Evolutionary conservation across 805 yeast genomes (phyloP), one percentile per base, ranked within the genome.

Genomic region (Naumovozyma castellii): DNA sequence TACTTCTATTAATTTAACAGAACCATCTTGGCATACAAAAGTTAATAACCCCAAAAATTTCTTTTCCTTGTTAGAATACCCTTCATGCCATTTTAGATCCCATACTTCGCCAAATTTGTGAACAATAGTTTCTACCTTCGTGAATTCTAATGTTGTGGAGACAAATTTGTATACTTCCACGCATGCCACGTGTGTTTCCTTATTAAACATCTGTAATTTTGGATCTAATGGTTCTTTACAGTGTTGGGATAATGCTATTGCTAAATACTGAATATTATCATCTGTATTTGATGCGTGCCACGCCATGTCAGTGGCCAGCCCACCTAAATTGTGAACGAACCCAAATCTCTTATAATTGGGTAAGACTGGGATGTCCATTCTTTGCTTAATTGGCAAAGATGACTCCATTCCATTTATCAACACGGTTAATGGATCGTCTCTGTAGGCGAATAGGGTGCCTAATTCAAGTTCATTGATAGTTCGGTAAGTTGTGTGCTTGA

Each of bases 21-120:
- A 54, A 0, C 88, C 88, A 54, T 77, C 81, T 32, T 73, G 73
- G 44, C 75, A 74, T 0, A 66, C 64, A 9, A 75, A 76, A 4
- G 69, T 69, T n/a, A 79, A 47, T 0, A 71, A 62, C 2, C 76
- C 77, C 13, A 70, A 34, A 2, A 44, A 37, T 9, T 45, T 44
- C 0, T 36, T 20, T 8, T n/a, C 32, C 32, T 12, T 29, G 14
- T 8, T 14, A 19, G 39, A 29, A 29, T 46, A 66, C 48, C 54
- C 67, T 41, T 61, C 66, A 44, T 49, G 53, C 72, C 65, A 40
- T 49, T 56, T 43, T 37, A 53, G 27, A 42, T 56, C 36, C 59
- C 57, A 37, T 58, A 69, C 57, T 5, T 66, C 70, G 2, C 83
- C 83, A 50, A 69, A 66, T 2, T 50, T 29, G 62, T 65, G 70